phyloP scores from a whole-genome alignment of 1,139 yeast species.

The Geotrichum reessii region DNA sequence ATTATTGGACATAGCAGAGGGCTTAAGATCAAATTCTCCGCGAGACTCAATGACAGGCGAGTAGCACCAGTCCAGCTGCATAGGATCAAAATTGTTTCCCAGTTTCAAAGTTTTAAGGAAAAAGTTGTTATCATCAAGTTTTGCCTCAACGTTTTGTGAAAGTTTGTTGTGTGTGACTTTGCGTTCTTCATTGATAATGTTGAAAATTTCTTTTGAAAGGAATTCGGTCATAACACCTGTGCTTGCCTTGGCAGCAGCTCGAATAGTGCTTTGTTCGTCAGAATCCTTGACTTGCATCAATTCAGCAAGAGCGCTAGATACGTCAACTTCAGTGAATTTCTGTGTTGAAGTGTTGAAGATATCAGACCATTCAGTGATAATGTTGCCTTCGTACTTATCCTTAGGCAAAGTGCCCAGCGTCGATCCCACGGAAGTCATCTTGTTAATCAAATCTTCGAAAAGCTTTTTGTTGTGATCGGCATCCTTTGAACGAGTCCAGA shows the following conservation, averaged over 20 bases:
- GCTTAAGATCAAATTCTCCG: constrained; percentile 74
- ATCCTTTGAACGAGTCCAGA: constrained; percentile 80
- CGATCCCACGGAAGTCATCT: constrained; percentile 43
- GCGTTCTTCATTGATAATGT: constrained; percentile 78
- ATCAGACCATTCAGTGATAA: constrained; percentile 62
- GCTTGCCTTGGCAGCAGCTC: constrained; percentile 72
- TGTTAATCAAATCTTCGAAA: constrained; percentile 54
- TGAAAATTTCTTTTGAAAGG: constrained; percentile 84
- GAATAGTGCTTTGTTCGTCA: constrained; percentile 61
- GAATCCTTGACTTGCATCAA: constrained; percentile 74
- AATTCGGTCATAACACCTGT: constrained; percentile 69
- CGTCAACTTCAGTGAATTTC: constrained; percentile 44
- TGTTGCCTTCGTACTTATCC: constrained; percentile 76
- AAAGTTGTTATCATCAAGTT: constrained; percentile 73
- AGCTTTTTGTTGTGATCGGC: constrained; percentile 64
- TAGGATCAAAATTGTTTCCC: constrained; percentile 64
- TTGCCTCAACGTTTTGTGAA: constrained; percentile 71
- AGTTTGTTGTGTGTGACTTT: constrained; percentile 68
- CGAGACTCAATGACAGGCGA: constrained; percentile 90
- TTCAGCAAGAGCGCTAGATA: constrained; percentile 49
- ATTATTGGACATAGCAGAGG: constrained; percentile 73
- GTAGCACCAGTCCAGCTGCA: constrained; percentile 87
- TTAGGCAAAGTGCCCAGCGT: constrained; percentile 61
- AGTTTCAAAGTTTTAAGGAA: constrained; percentile 52
- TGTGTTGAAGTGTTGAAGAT: constrained; percentile 35